phyloP scores from a whole-genome alignment of 768 basidiomycete species.

The Dentipellis fragilis region DNA sequence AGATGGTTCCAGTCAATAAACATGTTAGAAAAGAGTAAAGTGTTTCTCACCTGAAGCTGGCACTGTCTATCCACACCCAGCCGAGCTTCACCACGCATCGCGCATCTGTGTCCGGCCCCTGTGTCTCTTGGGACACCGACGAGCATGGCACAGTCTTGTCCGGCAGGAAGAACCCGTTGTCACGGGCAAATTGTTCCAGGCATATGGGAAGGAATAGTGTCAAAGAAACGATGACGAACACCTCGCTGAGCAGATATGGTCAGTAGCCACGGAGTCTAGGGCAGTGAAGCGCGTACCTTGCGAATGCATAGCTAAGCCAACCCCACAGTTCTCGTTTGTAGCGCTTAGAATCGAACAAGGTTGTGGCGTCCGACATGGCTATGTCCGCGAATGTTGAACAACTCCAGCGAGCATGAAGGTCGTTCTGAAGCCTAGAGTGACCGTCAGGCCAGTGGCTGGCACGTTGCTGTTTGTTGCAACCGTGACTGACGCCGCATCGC shows the following conservation, averaged over 20 bases:
- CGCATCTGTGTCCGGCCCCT: conserved; percentile 19
- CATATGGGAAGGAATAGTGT: conserved; percentile 79
- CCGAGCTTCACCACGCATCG: conserved; percentile 77
- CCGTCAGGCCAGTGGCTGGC: too few relatives aligned
- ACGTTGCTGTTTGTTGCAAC: too few relatives aligned
- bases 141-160: conserved; percentile 54
- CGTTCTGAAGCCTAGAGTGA: too few relatives aligned
- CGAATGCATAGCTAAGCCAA: conserved; percentile 82
- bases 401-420: too few relatives aligned
- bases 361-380: too few relatives aligned
- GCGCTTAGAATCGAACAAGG: background rate
- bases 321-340: conserved; percentile 40
- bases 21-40: background rate
- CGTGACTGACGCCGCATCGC: too few relatives aligned
- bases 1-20: conserved; percentile 1
- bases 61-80: conserved; percentile 83
- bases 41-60: conserved; percentile 72
- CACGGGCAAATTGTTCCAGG: conserved; percentile 80
- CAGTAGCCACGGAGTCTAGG: background rate
- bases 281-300: conserved; percentile 38
- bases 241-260: conserved; percentile 39
- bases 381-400: too few relatives aligned
- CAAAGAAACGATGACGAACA: conserved; percentile 73
- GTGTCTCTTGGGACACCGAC: conserved; percentile 9
- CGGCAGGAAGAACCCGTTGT: conserved; percentile 74